These are phyloP conservation scores for Heritiera fomes DNA, from an alignment of 345 rosid genomes.

Conservation along the genomic window DNA sequence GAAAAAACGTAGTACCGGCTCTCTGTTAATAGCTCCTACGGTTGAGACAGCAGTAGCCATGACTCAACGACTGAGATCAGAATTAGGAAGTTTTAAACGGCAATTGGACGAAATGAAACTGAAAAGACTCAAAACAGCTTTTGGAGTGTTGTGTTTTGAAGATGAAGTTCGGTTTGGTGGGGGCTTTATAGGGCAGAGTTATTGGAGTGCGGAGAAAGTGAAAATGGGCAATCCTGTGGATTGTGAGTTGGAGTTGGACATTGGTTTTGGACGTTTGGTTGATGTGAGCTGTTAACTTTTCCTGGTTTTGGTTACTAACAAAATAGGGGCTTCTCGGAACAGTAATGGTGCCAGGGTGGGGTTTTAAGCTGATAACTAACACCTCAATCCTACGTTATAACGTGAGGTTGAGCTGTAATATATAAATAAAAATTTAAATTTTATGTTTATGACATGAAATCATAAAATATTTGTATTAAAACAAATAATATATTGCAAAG, in stretches of 20 bases:
- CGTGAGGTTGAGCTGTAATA: no score
- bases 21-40: conserved; percentile 37
- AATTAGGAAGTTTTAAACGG: neutral
- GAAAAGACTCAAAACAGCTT: neutral
- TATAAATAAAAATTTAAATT: no score
- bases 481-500: no score
- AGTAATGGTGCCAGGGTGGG: neutral
- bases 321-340: conserved; percentile 35
- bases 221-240: conserved; percentile 2
- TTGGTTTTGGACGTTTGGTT: neutral
- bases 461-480: no score
- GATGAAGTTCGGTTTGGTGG: neutral
- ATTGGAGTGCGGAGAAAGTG: neutral
- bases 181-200: conserved; percentile 16
- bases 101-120: conserved; percentile 29
- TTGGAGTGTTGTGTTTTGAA: conserved; percentile 7
- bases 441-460: no score
- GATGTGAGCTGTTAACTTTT: neutral
- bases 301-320: conserved; percentile 18
- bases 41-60: conserved; percentile 44
- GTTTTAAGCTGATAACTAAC: no score
- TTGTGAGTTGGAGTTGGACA: conserved; percentile 31
- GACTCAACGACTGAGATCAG: conserved; percentile 25
- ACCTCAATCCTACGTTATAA: no score
- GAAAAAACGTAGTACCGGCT: conserved; percentile 33